Evolutionary conservation across 2,329 filamentous ascomycete species (phyloP).

Genomic region (Mollisia scopiformis): DNA sequence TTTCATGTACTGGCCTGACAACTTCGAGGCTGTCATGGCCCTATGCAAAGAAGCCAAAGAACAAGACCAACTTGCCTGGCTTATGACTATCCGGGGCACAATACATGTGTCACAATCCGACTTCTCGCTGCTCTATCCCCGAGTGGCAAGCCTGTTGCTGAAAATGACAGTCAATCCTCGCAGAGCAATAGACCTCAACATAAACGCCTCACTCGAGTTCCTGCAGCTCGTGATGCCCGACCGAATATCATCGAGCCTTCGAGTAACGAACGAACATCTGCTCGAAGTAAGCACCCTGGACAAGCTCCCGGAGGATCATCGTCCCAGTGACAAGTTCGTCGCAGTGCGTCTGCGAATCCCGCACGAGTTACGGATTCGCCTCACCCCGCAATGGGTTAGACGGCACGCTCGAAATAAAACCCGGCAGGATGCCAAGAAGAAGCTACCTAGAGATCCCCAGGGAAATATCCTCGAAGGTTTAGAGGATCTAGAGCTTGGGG

Average conservation of each 20-base stretch:
- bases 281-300: constrained; percentile 45
- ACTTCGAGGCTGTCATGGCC: constrained; percentile 59
- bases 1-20: constrained; percentile 71
- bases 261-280: constrained; percentile 56
- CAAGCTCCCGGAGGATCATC: constrained; percentile 53
- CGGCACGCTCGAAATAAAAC: constrained; percentile 35
- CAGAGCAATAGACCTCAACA: constrained; percentile 64
- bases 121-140: constrained; percentile 66
- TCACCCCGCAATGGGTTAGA: constrained; percentile 35
- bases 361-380: constrained; percentile 56
- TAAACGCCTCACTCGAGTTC: constrained; percentile 66
- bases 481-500: constrained; percentile 34
- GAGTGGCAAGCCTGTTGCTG: constrained; percentile 58
- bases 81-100: constrained; percentile 58
- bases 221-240: constrained; percentile 54
- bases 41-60: constrained; percentile 59
- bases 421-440: constrained; percentile 38
- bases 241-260: constrained; percentile 50
- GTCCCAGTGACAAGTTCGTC: constrained; percentile 60
- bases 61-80: constrained; percentile 50
- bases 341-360: constrained; percentile 59
- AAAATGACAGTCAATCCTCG: constrained; percentile 67
- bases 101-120: constrained; percentile 69
- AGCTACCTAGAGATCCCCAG: constrained; percentile 41
- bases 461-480: constrained; percentile 42